Evolutionary conservation across 768 basidiomycete genomes (phyloP).

Genomic region (Xerocomus brunneocitrinus): DNA sequence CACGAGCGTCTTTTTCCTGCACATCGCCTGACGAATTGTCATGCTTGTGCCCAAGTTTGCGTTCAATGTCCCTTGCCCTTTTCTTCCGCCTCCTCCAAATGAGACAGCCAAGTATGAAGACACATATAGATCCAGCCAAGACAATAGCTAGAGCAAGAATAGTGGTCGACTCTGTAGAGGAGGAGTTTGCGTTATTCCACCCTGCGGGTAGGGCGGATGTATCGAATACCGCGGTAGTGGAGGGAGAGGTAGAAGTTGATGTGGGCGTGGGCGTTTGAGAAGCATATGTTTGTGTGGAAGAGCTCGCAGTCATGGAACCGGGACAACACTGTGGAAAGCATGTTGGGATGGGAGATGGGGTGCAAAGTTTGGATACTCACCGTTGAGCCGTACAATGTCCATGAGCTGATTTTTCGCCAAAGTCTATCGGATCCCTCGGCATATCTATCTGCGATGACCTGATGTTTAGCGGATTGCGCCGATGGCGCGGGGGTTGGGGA

Average conservation of each 20-base stretch:
- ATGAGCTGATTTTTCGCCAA: conserved; percentile 53
- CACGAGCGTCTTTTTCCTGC: conserved; percentile 43
- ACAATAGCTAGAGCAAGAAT: conserved; percentile 57
- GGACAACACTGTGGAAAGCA: conserved; percentile 16
- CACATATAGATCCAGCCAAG: conserved; percentile 56
- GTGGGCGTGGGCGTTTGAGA: conserved; percentile 12
- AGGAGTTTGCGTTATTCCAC: conserved; percentile 37
- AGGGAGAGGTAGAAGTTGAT: background rate
- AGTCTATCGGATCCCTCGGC: conserved; percentile 46
- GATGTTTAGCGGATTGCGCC: background rate
- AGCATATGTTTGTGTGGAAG: background rate
- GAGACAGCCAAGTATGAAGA: conserved; percentile 58
- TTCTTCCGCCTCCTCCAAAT: conserved; percentile 49
- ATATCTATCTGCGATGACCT: conserved; percentile 51
- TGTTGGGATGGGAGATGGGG: background rate
- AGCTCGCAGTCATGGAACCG: background rate
- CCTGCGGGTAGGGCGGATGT: conserved; percentile 46
- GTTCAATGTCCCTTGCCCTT: conserved; percentile 49
- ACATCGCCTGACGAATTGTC: conserved; percentile 28
- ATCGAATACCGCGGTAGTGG: conserved; percentile 18
- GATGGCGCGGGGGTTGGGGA: conserved; percentile 8
- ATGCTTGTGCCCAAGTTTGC: conserved; percentile 33
- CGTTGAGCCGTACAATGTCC: conserved; percentile 69
- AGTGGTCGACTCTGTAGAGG: conserved; percentile 38
- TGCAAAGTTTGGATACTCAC: conserved; percentile 34